Evolutionary conservation across 176 grass and related monocot genomes (phyloP), one percentile per base, ranked within the genome.

Genomic region (Areca catechu): DNA sequence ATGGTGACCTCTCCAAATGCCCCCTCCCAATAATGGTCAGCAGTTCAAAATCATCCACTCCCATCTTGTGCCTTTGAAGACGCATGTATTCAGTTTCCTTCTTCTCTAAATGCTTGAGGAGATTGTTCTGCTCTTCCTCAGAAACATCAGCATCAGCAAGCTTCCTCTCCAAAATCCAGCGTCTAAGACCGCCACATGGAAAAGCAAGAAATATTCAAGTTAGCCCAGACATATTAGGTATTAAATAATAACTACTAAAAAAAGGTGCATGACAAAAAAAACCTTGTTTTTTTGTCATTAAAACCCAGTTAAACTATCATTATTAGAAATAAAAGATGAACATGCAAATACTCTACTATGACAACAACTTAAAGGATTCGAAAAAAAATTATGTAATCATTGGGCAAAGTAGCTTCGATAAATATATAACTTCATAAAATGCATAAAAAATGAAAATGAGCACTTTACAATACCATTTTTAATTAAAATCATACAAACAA

Each of bases 11-110:
- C 86, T 23, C 86, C 86, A 89, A 89, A 89, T 72, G 86, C 81
- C 62, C 86, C 65, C 77, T 84, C 5, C 86, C 86, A 60, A 89
- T 84, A 64, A 89, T 84, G 16, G 86, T 89, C 49, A 89, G 53
- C 58, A 84, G 69, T 81, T 89, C 81, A 81, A 89, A 89, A 75
- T 89, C 86, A 72, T 89, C 86, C 56, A 84, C 86, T 4, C 86
- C 81, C 86, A 84, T 84, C 74, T 89, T 89, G 63, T 78, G 81
- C 67, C 81, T 81, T 73, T 71, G 62, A 67, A 75, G 53, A 10
- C 86, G 77, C 86, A 89, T 89, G 62, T 81, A 81, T 68, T 89
- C 80, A 52, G 77, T 81, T 72, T 89, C 86, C 49, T 80, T 84
- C 60, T 84, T 84, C 20, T 84, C 86, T 17, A 84, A 81, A 67